phyloP scores from a whole-genome alignment of 805 yeast species.

The Pichia insulana region DNA sequence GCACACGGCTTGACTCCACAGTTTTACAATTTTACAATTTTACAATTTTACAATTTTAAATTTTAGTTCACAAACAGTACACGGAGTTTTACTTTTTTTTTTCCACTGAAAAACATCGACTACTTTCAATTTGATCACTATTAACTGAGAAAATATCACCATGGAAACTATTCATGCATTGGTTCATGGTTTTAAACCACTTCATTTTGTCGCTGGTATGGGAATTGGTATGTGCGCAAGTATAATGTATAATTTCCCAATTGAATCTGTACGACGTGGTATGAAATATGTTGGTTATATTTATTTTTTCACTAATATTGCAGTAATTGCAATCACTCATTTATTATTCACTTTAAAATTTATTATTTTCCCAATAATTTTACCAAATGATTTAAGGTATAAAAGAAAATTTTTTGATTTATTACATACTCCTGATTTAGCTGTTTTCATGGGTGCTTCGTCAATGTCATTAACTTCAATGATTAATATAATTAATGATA shows the following conservation, averaged over 20 bases:
- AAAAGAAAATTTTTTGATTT: conserved; percentile 15
- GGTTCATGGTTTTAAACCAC: conserved; percentile 33
- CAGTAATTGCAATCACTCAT: conserved; percentile 37
- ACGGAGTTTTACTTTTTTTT: too few species aligned
- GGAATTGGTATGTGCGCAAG: conserved; percentile 70
- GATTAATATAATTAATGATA: conserved; percentile 42
- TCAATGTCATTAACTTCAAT: conserved; percentile 75
- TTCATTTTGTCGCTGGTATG: conserved; percentile 72
- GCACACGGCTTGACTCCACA: not conserved
- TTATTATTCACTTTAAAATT: conserved; percentile 34
- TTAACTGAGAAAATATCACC: too few species aligned
- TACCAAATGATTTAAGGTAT: conserved; percentile 11
- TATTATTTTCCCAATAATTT: conserved; percentile 25
- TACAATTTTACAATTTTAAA: too few species aligned
- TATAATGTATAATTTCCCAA: conserved; percentile 59
- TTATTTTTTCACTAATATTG: conserved; percentile 51
- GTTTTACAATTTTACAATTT: too few species aligned
- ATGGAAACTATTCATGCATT: conserved; percentile 6
- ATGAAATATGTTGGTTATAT: conserved; percentile 41
- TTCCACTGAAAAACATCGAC: too few species aligned
- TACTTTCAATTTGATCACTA: too few species aligned
- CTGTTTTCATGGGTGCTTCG: conserved; percentile 66
- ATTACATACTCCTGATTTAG: conserved; percentile 35
- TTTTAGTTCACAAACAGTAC: too few species aligned
- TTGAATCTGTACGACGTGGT: conserved; percentile 32